Conservation (phyloP, 139 green algal genomes). For the Eudorina sp. region DNA sequence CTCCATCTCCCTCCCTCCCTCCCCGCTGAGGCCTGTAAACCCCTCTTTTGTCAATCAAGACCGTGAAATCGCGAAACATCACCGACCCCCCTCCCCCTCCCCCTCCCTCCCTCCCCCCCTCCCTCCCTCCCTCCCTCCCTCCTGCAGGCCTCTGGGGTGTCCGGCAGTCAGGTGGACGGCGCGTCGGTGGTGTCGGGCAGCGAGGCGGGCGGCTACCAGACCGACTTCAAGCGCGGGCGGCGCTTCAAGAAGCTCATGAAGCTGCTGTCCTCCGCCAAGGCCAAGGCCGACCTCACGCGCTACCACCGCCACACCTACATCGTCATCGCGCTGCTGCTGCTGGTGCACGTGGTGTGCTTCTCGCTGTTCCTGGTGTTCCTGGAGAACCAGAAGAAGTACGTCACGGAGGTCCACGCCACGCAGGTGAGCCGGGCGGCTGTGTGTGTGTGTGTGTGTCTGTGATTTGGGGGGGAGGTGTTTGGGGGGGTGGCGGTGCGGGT, state of each 20-base stretch:
- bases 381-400: conserved; percentile 48
- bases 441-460: too few relatives aligned
- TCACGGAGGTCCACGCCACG: conserved; percentile 41
- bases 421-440: background rate
- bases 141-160: conserved; percentile 43
- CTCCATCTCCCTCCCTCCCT: too few relatives aligned
- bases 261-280: conserved; percentile 37
- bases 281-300: conserved; percentile 45
- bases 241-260: conserved; percentile 60
- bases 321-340: conserved; percentile 43
- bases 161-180: conserved; percentile 44
- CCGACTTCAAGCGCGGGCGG: conserved; percentile 62
- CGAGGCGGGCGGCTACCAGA: conserved; percentile 54
- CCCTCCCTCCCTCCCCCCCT: background rate
- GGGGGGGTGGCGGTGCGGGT: background rate
- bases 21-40: too few relatives aligned
- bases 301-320: conserved; percentile 45
- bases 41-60: too few relatives aligned
- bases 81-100: background rate
- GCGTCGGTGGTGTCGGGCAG: conserved; percentile 37
- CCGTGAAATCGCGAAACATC: too few relatives aligned
- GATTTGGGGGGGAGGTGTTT: too few relatives aligned
- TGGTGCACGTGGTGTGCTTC: conserved; percentile 51
- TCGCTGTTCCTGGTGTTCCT: conserved; percentile 42
- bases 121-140: background rate